These are phyloP conservation scores for Saussurea involucrata DNA, from an alignment of 129 eudicot genomes.

Conservation along the genomic window DNA sequence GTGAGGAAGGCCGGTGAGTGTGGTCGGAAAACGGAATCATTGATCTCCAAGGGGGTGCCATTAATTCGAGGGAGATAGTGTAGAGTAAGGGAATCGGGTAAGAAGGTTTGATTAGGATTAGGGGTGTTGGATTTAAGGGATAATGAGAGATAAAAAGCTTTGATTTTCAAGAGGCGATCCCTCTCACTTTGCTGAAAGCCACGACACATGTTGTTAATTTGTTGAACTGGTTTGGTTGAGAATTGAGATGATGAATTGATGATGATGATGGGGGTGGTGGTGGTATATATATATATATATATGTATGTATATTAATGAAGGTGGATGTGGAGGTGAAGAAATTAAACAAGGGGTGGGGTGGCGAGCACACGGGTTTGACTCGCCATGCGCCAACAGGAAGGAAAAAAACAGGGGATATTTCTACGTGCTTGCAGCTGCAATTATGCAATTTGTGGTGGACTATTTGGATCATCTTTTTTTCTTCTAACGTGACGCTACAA, in stretches of 20 bases:
- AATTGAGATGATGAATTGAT: not conserved
- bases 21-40: constrained; percentile 53
- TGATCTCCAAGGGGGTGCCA: constrained; percentile 50
- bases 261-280: not conserved
- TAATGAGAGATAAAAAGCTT: constrained; percentile 44
- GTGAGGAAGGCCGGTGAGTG: constrained; percentile 65
- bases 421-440: constrained; percentile 10
- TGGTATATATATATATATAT: not conserved
- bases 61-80: constrained; percentile 75
- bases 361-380: constrained; percentile 50
- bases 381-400: constrained; percentile 15
- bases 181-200: constrained; percentile 53
- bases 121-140: constrained; percentile 24
- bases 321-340: not conserved
- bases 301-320: not conserved
- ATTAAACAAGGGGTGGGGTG: constrained; percentile 35
- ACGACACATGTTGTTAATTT: constrained; percentile 45
- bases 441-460: constrained; percentile 6
- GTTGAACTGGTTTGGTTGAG: not conserved
- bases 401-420: not conserved
- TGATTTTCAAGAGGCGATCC: constrained; percentile 49
- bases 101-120: not conserved
- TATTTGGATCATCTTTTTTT: not conserved
- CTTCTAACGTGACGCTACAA: not conserved
- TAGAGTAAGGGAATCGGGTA: constrained; percentile 58